A percentile compares a stretch with the other conserved stretches of the same genome.
These are phyloP conservation scores for Daldinia bambusicola DNA, from an alignment of 495 filamentous ascomycete genomes.

Conservation along the genomic window DNA sequence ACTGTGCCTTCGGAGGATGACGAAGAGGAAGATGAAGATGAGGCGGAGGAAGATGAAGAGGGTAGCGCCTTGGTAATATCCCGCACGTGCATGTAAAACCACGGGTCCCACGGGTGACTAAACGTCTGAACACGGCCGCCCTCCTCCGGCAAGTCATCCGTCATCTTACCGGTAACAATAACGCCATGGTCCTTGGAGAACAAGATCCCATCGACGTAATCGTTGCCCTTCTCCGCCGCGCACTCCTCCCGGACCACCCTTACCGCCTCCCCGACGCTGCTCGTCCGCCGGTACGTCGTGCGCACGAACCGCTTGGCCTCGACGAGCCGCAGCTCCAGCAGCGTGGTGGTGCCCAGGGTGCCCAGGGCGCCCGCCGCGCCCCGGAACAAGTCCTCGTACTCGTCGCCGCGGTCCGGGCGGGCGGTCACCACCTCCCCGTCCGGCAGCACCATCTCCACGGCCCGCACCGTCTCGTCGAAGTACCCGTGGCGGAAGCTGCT, in stretches of 20 bases:
- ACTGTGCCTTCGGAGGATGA: slow-evolving; percentile 15
- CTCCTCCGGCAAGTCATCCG: slow-evolving; percentile 50
- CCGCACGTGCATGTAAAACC: slow-evolving; percentile 64
- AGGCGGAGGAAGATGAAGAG: slow-evolving; percentile 23
- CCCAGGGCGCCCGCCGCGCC: slow-evolving; percentile 68
- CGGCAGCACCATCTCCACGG: slow-evolving; percentile 69
- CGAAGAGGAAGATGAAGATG: background rate
- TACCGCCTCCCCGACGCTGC: slow-evolving; percentile 57
- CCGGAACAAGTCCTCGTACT: slow-evolving; percentile 62
- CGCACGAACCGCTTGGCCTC: slow-evolving; percentile 65
- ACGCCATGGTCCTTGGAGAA: slow-evolving; percentile 63
- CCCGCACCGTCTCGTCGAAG: slow-evolving; percentile 64
- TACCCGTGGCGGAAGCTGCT: slow-evolving; percentile 67
- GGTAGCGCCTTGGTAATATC: slow-evolving; percentile 44
- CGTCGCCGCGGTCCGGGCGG: slow-evolving; percentile 36
- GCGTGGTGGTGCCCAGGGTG: slow-evolving; percentile 65
- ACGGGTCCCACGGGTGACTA: slow-evolving; percentile 60
- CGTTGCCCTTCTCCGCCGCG: slow-evolving; percentile 38
- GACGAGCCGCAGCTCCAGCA: slow-evolving; percentile 65
- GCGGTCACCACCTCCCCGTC: slow-evolving; percentile 61
- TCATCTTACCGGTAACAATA: slow-evolving; percentile 63
- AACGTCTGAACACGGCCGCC: slow-evolving; percentile 53
- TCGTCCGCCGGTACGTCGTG: slow-evolving; percentile 63
- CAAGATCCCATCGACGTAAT: slow-evolving; percentile 62
- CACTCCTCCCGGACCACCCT: slow-evolving; percentile 48